Base-by-base conservation (phyloP, 1,284 basidiomycete genomes). In the Boletus subluridellus region DNA sequence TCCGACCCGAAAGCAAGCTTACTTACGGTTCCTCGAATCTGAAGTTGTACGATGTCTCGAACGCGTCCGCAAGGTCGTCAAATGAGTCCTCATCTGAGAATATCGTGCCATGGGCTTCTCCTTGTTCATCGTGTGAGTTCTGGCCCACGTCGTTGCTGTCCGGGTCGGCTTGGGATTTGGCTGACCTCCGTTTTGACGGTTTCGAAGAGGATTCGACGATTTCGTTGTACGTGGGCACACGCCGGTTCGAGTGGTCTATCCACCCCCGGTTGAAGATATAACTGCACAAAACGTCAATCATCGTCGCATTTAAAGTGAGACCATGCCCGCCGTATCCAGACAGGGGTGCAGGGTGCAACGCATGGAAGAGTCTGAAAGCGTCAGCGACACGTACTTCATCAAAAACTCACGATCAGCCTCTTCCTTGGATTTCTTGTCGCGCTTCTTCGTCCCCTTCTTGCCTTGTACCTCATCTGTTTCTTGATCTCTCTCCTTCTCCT, bases 261-360 rank as follows among this genome's bases (percentile, higher is more conserved):
- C 95, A 98, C 1, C 95, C 95, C 41, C 95, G 90, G 72, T 95
- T 94, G 24, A 96, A 78, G 61, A 98, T 96, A 73, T 96, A 98
- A 73, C 94, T 96, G 63, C 15, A 17, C 5, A 9, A 59, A 52
- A 37, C 3, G 38, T 67, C 52, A 68, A 15, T 47, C 15, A 2
- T 14, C 28, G 49, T 38, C 41, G 3, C 28, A 32, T 38, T 46
- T 5, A 35, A 10, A 51, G 15, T 44, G 37, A 54, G 21, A 52
- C 53, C 54, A 39, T 38, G 45, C 42, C 28, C 24, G 56, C 37
- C 15, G 26, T 37, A 30, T 47, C 44, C 11, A 26, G 28, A 32
- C 5, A 38, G 10, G 35, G 32, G 5, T 4, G 26, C 21, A 44
- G 17, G 52, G 41, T 51, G 47, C 35, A 54, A 39, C 17, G 15